Evolutionary conservation across 2,329 filamentous ascomycete species (phyloP), one percentile per base, ranked within the genome.

Genomic region (Arthrobotrys megalospora): DNA sequence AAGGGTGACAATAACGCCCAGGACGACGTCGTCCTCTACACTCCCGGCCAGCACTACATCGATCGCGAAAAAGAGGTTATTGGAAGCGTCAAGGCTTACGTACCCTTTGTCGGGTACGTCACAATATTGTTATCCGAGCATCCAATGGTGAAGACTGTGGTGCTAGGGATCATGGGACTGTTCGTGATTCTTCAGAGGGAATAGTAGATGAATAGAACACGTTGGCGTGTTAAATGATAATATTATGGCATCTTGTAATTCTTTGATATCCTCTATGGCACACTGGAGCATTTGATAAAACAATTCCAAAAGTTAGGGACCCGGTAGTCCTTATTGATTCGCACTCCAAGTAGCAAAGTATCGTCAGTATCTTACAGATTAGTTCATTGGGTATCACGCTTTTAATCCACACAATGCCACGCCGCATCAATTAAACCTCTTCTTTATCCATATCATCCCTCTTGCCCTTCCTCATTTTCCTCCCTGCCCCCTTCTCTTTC

Each of bases 1-100:
- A 99, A 99, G 86, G 96, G 96, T 81, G 96, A 99, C 86, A 99
- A 98, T 87, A 99, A 99, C 84, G 85, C 90, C 6, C 92, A 93
- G 48, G 95, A 98, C 84, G 96, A 99, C 84, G 97, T 93, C 14
- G 94, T 97, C 83, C 88, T 92, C 16, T 97, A 97, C 84, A 94
- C 96, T 1, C 87, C 87, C 45, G 93, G 92, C 16, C 95, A 99
- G 85, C 92, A 93, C 83, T 97, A 93, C 84, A 88, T 99, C 53
- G 91, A 92, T 83, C 89, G 96, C 76, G 85, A 87, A 81, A 89
- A 92, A 83, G 95, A 98, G 83, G 94, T 99, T 70, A 93, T 99
- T 72, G 96, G 96, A 53, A 97, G 92, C 81, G 96, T 98, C 6
- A 87, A 96, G 10, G 96, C 89, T 43, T 99, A 96, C 84, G 91